phyloP scores from a whole-genome alignment of 352 stramenopile genomes.

The Globisporangium paddicum region DNA sequence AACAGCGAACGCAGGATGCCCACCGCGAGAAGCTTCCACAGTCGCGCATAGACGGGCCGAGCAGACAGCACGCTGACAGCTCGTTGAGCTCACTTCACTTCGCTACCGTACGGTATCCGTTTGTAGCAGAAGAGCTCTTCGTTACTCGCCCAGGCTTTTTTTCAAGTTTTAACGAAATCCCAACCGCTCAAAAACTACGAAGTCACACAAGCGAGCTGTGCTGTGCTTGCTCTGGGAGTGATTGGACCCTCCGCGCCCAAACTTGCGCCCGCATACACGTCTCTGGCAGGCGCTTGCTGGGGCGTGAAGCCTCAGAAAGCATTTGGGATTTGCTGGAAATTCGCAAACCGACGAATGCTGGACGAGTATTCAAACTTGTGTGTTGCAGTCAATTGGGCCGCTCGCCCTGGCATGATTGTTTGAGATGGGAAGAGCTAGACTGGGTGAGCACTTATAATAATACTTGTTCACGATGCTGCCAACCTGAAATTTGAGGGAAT shows the following conservation, averaged over 20 bases:
- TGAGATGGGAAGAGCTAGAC: too few relatives aligned
- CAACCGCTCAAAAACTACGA: not conserved
- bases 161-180: not conserved
- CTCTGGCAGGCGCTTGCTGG: not conserved
- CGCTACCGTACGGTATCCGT: not conserved
- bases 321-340: not conserved
- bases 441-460: too few relatives aligned
- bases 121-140: not conserved
- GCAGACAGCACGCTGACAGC: conserved; percentile 7
- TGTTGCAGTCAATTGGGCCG: not conserved
- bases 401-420: not conserved
- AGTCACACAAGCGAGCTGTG: not conserved
- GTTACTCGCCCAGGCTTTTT: not conserved
- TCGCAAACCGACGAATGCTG: not conserved
- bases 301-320: not conserved
- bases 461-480: too few relatives aligned
- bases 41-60: not conserved
- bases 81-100: not conserved
- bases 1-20: not conserved
- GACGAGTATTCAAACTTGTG: too few relatives aligned
- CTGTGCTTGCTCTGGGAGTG: too few relatives aligned
- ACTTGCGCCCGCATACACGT: too few relatives aligned
- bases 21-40: conserved; percentile 4
- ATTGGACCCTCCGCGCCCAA: not conserved
- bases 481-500: not conserved